Evolutionary conservation across 2,329 filamentous ascomycete genomes (phyloP), one percentile per base, ranked within the genome.

Genomic region (Colletotrichum theobromicola): DNA sequence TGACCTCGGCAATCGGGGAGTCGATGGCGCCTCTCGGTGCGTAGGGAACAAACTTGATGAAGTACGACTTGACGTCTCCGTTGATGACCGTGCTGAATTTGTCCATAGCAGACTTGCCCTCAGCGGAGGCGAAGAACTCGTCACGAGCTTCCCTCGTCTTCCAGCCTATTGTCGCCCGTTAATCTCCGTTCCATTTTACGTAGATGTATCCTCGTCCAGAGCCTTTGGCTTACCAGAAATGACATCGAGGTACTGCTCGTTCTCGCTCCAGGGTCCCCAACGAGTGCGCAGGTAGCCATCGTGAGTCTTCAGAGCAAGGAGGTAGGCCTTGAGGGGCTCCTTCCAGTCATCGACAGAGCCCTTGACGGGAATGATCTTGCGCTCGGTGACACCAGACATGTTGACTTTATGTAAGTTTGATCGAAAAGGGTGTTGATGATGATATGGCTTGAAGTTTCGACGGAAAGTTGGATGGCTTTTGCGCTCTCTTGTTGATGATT

Each of bases 241-340:
- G 10, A 74, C 50, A 12, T 74, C 72, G 3, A 74, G 62, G 15
- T 30, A 42, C 62, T 74, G 63, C 42, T 74, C 67, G 16, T 74
- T 63, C 61, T 74, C 72, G 15, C 37, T 67, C 68, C 72, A 74
- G 57, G 72, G 72, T 12, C 72, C 72, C 72, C 72, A 74, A 32
- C 72, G 61, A 26, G 61, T 72, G 32, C 72, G 68, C 21, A 74
- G 72, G 57, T 74, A 74, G 8, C 68, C 72, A 24, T 74, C 61
- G 3, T 74, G 68, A 26, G 28, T 61, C 37, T 72, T 74, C 37
- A 74, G 26, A 2, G 72, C 69, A 24, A 72, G 68, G 42, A 74
- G 72, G 32, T 72, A 72, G 16, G 69, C 42, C 42, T 74, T 74
- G 21, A 74, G 68, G 28, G 67, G 68, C 57, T 62, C 61, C 55